Percentiles rank a stretch among this genome's conserved stretches.
Conservation (phyloP, 352 stramenopile species). For the Pythium utonaiense region DNA sequence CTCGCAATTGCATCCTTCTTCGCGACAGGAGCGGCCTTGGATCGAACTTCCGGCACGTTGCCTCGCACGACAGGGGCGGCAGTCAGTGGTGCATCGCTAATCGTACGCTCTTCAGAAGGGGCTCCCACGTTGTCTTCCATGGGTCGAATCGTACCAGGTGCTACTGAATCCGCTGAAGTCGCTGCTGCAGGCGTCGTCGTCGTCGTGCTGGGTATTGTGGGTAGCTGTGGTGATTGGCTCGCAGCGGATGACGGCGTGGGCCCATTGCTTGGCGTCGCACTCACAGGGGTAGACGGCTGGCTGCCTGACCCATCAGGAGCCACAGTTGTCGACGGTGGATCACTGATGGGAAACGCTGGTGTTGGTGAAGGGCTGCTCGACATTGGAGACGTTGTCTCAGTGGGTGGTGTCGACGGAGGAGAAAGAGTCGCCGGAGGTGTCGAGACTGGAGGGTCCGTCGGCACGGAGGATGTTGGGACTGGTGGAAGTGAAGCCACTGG, state of each 20-base stretch:
- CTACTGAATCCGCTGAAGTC: background rate
- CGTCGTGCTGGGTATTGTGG: background rate
- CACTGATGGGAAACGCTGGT: background rate
- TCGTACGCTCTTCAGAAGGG: conserved; percentile 1
- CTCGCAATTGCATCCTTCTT: background rate
- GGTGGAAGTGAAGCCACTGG: background rate
- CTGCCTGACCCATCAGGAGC: background rate
- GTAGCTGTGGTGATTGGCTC: background rate
- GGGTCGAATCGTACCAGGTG: background rate
- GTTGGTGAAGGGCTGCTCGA: background rate
- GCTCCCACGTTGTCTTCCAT: background rate
- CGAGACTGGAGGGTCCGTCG: background rate
- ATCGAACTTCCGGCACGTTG: background rate
- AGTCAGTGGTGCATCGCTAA: background rate
- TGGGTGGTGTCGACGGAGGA: background rate
- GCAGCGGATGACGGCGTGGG: too few species aligned
- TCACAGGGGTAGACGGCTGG: background rate
- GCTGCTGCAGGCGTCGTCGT: background rate
- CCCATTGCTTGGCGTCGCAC: too few species aligned
- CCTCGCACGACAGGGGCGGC: conserved; percentile 1
- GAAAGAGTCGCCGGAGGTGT: conserved; percentile 4
- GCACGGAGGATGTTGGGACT: background rate
- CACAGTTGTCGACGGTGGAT: background rate
- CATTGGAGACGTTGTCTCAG: background rate
- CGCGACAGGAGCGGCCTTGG: background rate